Evolutionary conservation across 148 eudicot genomes (phyloP), one percentile per base, ranked within the genome.

Genomic region (Vaccinium corymbosum): DNA sequence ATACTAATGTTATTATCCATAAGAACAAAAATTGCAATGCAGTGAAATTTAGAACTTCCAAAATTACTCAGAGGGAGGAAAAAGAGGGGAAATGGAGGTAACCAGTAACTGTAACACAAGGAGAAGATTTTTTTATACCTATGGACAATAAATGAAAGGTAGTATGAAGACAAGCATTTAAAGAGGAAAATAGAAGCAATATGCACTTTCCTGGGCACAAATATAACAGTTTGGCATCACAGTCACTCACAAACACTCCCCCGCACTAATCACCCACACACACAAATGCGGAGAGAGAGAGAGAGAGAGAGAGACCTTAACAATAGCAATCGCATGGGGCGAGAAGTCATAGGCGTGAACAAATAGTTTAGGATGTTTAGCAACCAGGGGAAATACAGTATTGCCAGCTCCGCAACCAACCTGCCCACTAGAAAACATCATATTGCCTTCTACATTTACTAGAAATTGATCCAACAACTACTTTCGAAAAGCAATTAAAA

Each of bases 371-470:
- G n/a, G n/a, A n/a, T n/a, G n/a, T n/a, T n/a, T n/a, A n/a, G n/a
- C n/a, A n/a, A 79, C 66, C 56, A 90, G 87, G 7, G 92, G 92
- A 57, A 90, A 90, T 48, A 88, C 79, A 25, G 90, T 86, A 76
- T 88, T 88, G 42, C 92, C 92, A 32, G 89, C 88, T 86, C 92
- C 92, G 79, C 90, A 90, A 66, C 92, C 92, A 80, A 88, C 87
- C 92, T 90, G 86, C 6, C 8, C 79, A 81, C n/a, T 13, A 75
- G 29, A 1, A 76, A 80, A 42, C 55, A 48, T 29, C 42, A 64
- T 11, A 25, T 48, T 2, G 3, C 29, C 46, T 46, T 80, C 20
- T 11, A 55, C 74, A 27, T 70, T n/a, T 22, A 79, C 5, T 16
- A 32, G 19, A 53, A 66, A 66, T 62, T 42, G 59, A 27, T 68